phyloP scores from a whole-genome alignment of 768 basidiomycete species.

The Russula griseocarnosa region DNA sequence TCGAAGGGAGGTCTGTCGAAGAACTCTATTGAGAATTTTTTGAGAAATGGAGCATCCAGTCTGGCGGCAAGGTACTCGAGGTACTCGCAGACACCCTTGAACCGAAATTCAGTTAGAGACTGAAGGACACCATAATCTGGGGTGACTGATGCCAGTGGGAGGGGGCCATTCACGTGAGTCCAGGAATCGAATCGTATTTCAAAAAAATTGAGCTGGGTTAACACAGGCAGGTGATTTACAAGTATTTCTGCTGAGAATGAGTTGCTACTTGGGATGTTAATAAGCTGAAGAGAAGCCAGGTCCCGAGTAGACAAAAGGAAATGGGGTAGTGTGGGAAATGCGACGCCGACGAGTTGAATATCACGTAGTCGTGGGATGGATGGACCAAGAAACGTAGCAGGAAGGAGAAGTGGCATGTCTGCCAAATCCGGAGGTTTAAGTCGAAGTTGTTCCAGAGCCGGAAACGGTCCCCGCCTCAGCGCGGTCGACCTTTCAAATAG shows the following conservation, averaged over 20 bases:
- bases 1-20: not conserved
- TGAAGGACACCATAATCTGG: not conserved
- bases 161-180: not conserved
- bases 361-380: conserved; percentile 12
- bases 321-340: conserved; percentile 9
- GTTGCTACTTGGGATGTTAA: not conserved
- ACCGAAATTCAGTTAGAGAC: conserved; percentile 7
- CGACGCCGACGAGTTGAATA: not conserved
- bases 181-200: not conserved
- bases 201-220: conserved; percentile 2
- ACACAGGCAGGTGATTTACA: not conserved
- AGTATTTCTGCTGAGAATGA: not conserved
- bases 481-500: not conserved
- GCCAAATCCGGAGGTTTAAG: not conserved
- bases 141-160: not conserved
- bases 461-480: not conserved
- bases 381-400: conserved; percentile 3
- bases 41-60: not conserved
- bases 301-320: conserved; percentile 8
- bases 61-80: conserved; percentile 8
- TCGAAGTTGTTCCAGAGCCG: conserved; percentile 1
- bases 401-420: not conserved
- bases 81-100: conserved; percentile 2
- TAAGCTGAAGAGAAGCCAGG: conserved; percentile 11
- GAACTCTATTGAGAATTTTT: not conserved